Evolutionary conservation across 1,139 yeast genomes (phyloP), one percentile per base, ranked within the genome.

Genomic region (Lodderomyces parapsilosis): DNA sequence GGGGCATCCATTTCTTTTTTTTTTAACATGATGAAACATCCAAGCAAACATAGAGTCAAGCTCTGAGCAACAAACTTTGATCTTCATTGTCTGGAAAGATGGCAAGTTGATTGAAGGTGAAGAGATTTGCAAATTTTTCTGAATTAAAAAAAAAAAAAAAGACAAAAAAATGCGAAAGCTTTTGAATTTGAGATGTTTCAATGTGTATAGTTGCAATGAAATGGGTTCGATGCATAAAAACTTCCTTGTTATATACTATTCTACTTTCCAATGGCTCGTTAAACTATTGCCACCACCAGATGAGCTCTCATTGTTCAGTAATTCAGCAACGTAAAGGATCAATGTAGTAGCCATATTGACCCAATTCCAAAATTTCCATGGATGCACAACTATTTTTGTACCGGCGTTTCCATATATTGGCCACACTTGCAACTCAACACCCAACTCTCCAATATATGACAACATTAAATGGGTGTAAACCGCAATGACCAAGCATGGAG

Each of bases 341-440:
- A 93, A 68, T 10, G 96, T 86, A 43, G 85, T 78, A 51, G 83
- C 83, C 74, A 91, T 87, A 59, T 91, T 91, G 45, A 87, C 77
- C 98, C 98, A 91, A 54, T 91, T 89, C 98, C 99, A 91, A 61
- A 91, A 87, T 57, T 88, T 89, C 88, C 96, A 86, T 48, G 94
- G 81, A 60, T 87, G 83, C 38, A 80, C 85, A 45, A 80, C 65
- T 41, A 78, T 37, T 11, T 17, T 28, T 38, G 52, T 54, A 6
- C 54, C 50, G 19, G 49, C 44, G 39, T 41, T 45, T 47, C 43
- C 41, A 68, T 71, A 73, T 60, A 79, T 76, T 10, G 81, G 83
- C 89, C 85, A 80, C 32, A 81, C 57, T 51, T 73, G 70, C 43
- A 81, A 54, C 47, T 79, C 78, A n/a, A 76, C 69, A 24, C 78